Percentiles rank a stretch among this genome's conserved stretches.
Conservation (phyloP, 1,139 yeast genomes). For the Meyerozyma carpophila region DNA sequence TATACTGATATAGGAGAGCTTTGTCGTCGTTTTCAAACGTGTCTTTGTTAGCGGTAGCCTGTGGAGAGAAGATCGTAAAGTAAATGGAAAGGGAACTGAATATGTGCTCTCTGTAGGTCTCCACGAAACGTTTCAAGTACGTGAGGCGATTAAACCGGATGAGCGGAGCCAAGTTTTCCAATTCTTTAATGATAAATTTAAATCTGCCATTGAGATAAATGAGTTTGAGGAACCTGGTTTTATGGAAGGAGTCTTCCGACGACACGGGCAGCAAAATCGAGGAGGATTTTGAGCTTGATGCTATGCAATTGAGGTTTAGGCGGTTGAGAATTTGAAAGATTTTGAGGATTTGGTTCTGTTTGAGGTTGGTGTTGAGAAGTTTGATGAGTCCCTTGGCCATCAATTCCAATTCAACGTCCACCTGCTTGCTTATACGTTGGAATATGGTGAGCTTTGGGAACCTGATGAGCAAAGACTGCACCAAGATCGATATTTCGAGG, state of each 20-base stretch:
- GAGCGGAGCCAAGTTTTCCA: slow-evolving; percentile 52
- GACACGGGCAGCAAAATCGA: slow-evolving; percentile 3
- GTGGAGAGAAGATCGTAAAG: slow-evolving; percentile 46
- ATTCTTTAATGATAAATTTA: slow-evolving; percentile 55
- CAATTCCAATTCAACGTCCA: slow-evolving; percentile 51
- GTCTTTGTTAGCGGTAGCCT: background rate
- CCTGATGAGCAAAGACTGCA: slow-evolving; percentile 60
- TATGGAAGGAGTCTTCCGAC: slow-evolving; percentile 7
- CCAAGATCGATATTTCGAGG: slow-evolving; percentile 68
- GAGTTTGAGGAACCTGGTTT: slow-evolving; percentile 33
- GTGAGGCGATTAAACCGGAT: slow-evolving; percentile 50
- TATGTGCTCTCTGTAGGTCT: slow-evolving; percentile 76
- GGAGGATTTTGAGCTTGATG: slow-evolving; percentile 6
- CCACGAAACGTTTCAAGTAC: slow-evolving; percentile 73
- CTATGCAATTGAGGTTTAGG: slow-evolving; percentile 40
- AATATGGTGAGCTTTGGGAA: slow-evolving; percentile 62
- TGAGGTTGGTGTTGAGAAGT: slow-evolving; percentile 67
- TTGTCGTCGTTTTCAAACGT: slow-evolving; percentile 16
- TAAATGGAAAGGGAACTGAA: slow-evolving; percentile 68
- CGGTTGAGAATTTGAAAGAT: slow-evolving; percentile 72
- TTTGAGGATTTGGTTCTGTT: slow-evolving; percentile 72
- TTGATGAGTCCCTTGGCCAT: slow-evolving; percentile 67
- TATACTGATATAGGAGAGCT: slow-evolving; percentile 27
- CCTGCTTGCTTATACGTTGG: slow-evolving; percentile 48
- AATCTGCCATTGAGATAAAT: slow-evolving; percentile 52